Evolutionary conservation across 768 basidiomycete species (phyloP), one percentile per base, ranked within the genome.

Genomic region (Leccinum ochraceum): DNA sequence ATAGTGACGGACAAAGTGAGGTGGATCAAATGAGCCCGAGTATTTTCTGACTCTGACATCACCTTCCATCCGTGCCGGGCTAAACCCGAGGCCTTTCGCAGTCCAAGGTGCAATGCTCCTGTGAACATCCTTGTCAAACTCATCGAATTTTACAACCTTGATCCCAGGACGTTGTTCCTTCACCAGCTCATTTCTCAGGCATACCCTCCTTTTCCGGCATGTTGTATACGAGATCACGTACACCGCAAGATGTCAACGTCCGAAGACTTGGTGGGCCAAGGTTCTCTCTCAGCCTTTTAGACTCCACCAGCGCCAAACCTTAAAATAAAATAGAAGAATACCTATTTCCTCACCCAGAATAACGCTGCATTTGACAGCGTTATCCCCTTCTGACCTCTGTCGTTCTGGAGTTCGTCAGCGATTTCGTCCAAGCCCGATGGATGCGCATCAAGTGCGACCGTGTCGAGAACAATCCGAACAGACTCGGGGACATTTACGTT

Each of bases 151-250:
- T 48, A 32, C 39, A 63, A 56, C 51, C 39, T 58, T 50, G 49
- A 64, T 46, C 48, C 61, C 59, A 61, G 58, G 55, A 63, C 44
- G 46, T 36, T 22, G 32, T 46, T 50, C 50, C 10, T 16, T 30
- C 36, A 28, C 20, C 2, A 34, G 34, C 42, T 48, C 17, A 13
- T 62, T 75, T 75, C 74, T 65, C 70, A 70, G 60, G 70, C 70
- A 55, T 51, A 36, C 44, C 24, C 48, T 44, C 61, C 59, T 53
- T 70, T 64, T 56, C 52, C 44, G 55, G 57, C 52, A 52, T 53
- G 62, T 57, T 26, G 64, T 61, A 64, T 58, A 49, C 60, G 52
- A 55, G 26, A 74, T 74, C 65, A 75, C 70, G 70, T 74, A 74
- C 64, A 61, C 36, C 56, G 44, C 59, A 52, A 52, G 28, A 36